These are phyloP conservation scores for Aureobasidium sp. DNA, from an alignment of 2,329 filamentous ascomycete species.

Conservation along the genomic window DNA sequence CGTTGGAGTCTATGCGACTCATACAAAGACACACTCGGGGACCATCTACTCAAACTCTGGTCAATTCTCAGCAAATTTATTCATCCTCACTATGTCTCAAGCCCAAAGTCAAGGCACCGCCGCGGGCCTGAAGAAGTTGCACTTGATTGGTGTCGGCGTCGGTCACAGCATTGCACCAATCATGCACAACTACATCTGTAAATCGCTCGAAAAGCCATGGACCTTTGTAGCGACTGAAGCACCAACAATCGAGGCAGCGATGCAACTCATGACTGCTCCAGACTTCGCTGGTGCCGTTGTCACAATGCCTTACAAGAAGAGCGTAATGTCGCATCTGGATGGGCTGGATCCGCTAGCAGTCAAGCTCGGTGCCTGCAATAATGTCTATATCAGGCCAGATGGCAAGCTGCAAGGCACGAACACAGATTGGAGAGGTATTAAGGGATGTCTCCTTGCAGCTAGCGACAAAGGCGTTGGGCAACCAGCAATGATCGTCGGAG, in stretches of 20 bases:
- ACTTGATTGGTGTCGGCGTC: constrained; percentile 36
- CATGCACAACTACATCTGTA: constrained; percentile 36
- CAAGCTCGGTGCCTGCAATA: constrained; percentile 35
- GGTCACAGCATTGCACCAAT: constrained; percentile 35
- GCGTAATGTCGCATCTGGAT: constrained; percentile 31
- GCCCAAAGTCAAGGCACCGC: background rate
- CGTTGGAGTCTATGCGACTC: no score
- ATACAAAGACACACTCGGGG: no score
- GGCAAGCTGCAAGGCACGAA: constrained; percentile 33
- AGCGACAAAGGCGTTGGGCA: constrained; percentile 19
- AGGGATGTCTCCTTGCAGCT: constrained; percentile 27
- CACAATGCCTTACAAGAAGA: constrained; percentile 40
- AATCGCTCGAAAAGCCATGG: constrained; percentile 31
- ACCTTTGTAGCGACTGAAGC: constrained; percentile 31
- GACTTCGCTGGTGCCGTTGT: constrained; percentile 31
- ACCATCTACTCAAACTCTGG: no score
- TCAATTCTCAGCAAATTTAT: no score
- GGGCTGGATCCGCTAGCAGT: constrained; percentile 31
- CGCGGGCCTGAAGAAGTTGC: constrained; percentile 17
- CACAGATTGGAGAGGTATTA: constrained; percentile 39
- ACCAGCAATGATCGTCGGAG: constrained; percentile 34
- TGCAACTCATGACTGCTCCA: constrained; percentile 25
- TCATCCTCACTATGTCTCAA: background rate
- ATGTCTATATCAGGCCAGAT: constrained; percentile 26
- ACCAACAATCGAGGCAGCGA: constrained; percentile 28